phyloP scores from a whole-genome alignment of 2,329 filamentous ascomycete species.

The Aspergillus pseudonomiae region DNA sequence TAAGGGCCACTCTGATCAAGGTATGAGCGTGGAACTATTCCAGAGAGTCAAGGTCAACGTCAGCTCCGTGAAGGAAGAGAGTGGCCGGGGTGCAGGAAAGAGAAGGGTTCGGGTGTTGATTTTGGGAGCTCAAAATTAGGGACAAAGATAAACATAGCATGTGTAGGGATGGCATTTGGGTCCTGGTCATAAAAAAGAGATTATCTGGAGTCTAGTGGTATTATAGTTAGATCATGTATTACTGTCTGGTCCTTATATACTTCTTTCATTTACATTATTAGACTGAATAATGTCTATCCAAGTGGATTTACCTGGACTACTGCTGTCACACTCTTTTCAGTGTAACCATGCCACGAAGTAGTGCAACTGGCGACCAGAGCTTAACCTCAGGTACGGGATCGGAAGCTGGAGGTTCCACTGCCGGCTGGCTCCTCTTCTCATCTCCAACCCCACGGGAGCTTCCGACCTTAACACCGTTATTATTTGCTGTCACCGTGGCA shows the following conservation, averaged over 20 bases:
- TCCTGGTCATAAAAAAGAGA: constrained; percentile 4
- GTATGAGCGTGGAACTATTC: constrained; percentile 75
- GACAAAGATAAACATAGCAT: constrained; percentile 1
- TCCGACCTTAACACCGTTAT: not conserved
- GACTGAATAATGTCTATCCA: not conserved
- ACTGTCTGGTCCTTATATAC: constrained; percentile 1
- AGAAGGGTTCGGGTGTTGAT: constrained; percentile 60
- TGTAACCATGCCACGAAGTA: constrained; percentile 36
- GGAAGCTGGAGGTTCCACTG: constrained; percentile 6
- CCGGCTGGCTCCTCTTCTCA: constrained; percentile 18
- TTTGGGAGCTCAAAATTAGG: constrained; percentile 30
- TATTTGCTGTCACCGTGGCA: not conserved
- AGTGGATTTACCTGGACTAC: not conserved
- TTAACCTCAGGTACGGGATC: constrained; percentile 6
- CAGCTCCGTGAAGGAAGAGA: constrained; percentile 87
- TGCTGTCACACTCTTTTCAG: constrained; percentile 28
- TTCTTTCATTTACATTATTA: not conserved
- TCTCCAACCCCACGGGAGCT: not conserved
- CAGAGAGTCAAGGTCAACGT: constrained; percentile 88
- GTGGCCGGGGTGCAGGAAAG: constrained; percentile 77
- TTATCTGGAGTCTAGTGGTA: constrained; percentile 5
- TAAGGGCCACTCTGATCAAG: constrained; percentile 46
- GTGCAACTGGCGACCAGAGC: constrained; percentile 31
- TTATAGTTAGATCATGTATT: constrained; percentile 1
- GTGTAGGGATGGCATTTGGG: constrained; percentile 8